Conservation (phyloP, 768 basidiomycete species). For the Thelephora aurantiotincta region DNA sequence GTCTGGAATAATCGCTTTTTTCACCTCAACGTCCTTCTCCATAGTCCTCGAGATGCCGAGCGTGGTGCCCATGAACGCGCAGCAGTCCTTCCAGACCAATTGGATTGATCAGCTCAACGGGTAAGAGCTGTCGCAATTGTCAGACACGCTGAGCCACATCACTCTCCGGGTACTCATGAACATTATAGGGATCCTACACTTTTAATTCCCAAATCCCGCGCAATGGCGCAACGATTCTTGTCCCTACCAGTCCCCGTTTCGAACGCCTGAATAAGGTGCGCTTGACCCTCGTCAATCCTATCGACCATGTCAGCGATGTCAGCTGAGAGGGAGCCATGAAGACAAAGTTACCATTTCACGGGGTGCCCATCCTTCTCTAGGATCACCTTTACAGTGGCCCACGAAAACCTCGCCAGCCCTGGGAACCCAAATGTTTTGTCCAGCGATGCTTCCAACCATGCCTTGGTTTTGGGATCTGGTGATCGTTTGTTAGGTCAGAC, state of each 20-base stretch:
- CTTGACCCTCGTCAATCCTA: slow-evolving; percentile 81
- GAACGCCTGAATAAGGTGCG: slow-evolving; percentile 64
- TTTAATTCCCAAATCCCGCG: slow-evolving; percentile 60
- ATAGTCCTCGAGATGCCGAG: slow-evolving; percentile 58
- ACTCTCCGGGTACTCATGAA: slow-evolving; percentile 20
- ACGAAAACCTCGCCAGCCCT: slow-evolving; percentile 81
- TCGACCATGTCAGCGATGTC: background rate
- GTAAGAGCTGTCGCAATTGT: slow-evolving; percentile 40
- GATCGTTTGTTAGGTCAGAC: background rate
- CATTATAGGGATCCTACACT: slow-evolving; percentile 54
- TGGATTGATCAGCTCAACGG: slow-evolving; percentile 16
- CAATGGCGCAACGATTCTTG: slow-evolving; percentile 55
- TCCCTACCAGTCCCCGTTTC: slow-evolving; percentile 55
- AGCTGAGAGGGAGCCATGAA: background rate
- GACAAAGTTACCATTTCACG: slow-evolving; percentile 56
- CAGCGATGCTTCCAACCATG: slow-evolving; percentile 63
- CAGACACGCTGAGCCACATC: slow-evolving; percentile 46
- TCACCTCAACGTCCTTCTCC: slow-evolving; percentile 65
- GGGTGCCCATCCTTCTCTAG: slow-evolving; percentile 70
- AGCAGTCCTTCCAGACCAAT: slow-evolving; percentile 24
- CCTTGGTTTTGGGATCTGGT: slow-evolving; percentile 86
- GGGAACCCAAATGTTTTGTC: slow-evolving; percentile 91
- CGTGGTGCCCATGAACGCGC: slow-evolving; percentile 64
- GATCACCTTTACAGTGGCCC: slow-evolving; percentile 82
- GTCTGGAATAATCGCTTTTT: slow-evolving; percentile 75